These are phyloP conservation scores for Barnettozyma vustinii DNA, from an alignment of 805 yeast species.

Conservation along the genomic window DNA sequence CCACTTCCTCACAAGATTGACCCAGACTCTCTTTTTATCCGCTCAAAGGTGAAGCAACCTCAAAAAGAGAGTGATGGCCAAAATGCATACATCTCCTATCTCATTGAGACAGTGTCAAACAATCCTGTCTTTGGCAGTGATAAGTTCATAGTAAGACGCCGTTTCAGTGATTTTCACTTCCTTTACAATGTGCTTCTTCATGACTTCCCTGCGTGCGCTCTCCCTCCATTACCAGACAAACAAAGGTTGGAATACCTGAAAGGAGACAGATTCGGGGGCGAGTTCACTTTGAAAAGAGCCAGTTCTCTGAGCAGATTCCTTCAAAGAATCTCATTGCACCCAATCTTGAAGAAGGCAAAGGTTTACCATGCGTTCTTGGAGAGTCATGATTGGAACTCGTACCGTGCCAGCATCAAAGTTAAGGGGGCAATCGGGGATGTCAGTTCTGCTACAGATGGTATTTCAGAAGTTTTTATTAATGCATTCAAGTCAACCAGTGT, in stretches of 20 bases:
- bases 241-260: conserved; percentile 86
- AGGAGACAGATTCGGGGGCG: conserved; percentile 85
- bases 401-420: conserved; percentile 49
- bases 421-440: conserved; percentile 14
- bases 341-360: conserved; percentile 61
- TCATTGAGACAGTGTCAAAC: conserved; percentile 58
- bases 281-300: conserved; percentile 79
- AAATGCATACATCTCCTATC: conserved; percentile 70
- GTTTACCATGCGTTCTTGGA: conserved; percentile 68
- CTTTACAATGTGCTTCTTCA: conserved; percentile 67
- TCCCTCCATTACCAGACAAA: conserved; percentile 94
- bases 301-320: conserved; percentile 75
- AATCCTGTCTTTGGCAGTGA: conserved; percentile 48
- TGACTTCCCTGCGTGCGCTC: conserved; percentile 79
- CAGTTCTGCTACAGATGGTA: conserved; percentile 45
- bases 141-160: conserved; percentile 55
- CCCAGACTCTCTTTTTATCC: conserved; percentile 24
- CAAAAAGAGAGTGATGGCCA: conserved; percentile 68
- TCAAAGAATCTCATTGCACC: conserved; percentile 68
- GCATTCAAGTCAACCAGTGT: conserved; percentile 75
- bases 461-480: conserved; percentile 90
- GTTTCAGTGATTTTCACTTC: conserved; percentile 84
- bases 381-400: conserved; percentile 68
- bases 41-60: conserved; percentile 50
- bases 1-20: not conserved